A percentile compares a stretch with the other conserved stretches of the same genome.
phyloP scores from a whole-genome alignment of 2,329 filamentous ascomycete species.

The Penicillium nordicum region DNA sequence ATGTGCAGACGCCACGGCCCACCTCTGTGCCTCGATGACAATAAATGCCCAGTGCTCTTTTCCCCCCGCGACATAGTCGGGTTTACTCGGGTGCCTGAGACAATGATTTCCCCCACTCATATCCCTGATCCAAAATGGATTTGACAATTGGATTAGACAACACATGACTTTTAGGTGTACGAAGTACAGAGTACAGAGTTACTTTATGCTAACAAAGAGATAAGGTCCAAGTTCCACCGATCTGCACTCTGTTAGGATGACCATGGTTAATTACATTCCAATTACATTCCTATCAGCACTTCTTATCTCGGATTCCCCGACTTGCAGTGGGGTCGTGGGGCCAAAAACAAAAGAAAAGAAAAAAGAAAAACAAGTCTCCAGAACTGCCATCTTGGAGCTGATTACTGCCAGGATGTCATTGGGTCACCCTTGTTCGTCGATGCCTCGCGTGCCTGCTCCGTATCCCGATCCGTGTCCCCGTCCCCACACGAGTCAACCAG shows the following conservation, averaged over 20 bases:
- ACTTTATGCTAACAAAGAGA: slow-evolving; percentile 2
- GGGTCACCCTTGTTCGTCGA: not conserved
- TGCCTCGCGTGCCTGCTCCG: not conserved
- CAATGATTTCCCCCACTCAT: not conserved
- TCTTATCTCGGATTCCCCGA: slow-evolving; percentile 19
- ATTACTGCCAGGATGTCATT: not conserved
- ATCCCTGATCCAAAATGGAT: not conserved
- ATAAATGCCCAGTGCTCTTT: not conserved
- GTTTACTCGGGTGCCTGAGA: slow-evolving; percentile 6
- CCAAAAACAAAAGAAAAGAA: not conserved
- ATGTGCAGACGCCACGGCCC: slow-evolving; percentile 11
- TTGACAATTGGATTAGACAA: slow-evolving; percentile 1
- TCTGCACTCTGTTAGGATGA: slow-evolving; percentile 17
- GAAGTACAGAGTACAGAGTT: not conserved
- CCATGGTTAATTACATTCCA: slow-evolving; percentile 25
- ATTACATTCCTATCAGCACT: slow-evolving; percentile 28
- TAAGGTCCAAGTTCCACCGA: slow-evolving; percentile 16
- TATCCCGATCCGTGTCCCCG: not conserved
- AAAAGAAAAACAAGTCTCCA: not conserved
- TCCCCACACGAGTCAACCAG: not conserved
- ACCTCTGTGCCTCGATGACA: not conserved
- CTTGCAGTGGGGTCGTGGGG: slow-evolving; percentile 13
- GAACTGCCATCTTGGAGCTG: not conserved
- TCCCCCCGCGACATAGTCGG: slow-evolving; percentile 1
- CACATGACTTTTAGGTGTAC: not conserved